Conservation (phyloP, 139 green algal species). For the Volvox africanus region DNA sequence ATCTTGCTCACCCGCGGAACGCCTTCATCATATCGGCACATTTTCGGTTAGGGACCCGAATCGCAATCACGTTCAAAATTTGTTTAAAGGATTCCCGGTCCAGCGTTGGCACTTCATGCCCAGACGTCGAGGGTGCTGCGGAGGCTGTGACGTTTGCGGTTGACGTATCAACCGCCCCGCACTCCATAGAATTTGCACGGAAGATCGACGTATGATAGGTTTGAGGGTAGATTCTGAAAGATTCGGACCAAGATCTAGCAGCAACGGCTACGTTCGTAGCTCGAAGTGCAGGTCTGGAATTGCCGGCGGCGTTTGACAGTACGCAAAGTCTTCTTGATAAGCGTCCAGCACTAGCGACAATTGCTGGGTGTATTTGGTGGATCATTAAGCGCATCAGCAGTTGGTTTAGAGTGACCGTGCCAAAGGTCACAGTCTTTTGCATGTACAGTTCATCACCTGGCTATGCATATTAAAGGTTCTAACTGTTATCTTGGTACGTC, state of each 20-base stretch:
- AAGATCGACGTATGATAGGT: neutral
- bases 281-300: no score
- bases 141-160: neutral
- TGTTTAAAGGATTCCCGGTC: conserved; percentile 64
- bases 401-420: neutral
- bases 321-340: neutral
- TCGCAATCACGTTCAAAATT: conserved; percentile 63
- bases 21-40: conserved; percentile 74
- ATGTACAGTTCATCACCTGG: no score
- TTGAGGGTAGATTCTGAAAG: neutral
- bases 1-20: conserved; percentile 52
- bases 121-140: neutral
- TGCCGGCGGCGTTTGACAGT: neutral
- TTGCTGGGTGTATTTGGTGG: neutral
- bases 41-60: conserved; percentile 68
- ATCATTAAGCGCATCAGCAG: neutral
- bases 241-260: neutral
- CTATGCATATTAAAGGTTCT: no score
- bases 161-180: neutral
- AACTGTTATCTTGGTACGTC: no score
- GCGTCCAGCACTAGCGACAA: neutral
- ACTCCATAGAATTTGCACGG: neutral
- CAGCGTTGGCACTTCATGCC: conserved; percentile 33
- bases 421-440: neutral
- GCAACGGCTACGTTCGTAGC: no score